phyloP scores from a whole-genome alignment of 768 basidiomycete species.

The Clitopilus passeckerianus region DNA sequence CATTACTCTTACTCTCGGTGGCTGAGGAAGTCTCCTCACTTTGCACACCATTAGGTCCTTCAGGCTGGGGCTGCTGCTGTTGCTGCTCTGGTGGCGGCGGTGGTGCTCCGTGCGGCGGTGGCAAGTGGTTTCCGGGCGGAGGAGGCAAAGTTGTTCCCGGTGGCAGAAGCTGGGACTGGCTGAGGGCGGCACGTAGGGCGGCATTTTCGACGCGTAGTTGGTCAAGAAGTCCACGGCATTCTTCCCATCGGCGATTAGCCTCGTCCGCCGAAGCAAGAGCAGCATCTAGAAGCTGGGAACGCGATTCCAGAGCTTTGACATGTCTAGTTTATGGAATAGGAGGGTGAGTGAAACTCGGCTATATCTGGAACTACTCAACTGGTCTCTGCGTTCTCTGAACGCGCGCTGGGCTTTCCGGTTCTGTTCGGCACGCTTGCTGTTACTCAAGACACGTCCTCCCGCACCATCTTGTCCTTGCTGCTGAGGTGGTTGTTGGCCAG shows the following conservation, averaged over 20 bases:
- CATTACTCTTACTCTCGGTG: background rate
- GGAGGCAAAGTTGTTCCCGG: constrained; percentile 7
- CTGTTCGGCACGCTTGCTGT: constrained; percentile 88
- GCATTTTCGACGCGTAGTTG: constrained; percentile 83
- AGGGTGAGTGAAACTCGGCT: constrained; percentile 8
- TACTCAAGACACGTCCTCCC: constrained; percentile 58
- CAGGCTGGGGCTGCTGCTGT: background rate
- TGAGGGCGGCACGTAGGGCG: constrained; percentile 67
- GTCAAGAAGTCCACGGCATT: constrained; percentile 86
- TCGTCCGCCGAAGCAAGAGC: constrained; percentile 85
- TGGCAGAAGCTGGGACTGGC: constrained; percentile 38
- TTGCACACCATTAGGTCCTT: background rate
- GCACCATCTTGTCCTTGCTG: constrained; percentile 19
- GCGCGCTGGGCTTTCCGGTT: constrained; percentile 93
- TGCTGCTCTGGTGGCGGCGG: constrained; percentile 7
- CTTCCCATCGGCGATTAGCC: constrained; percentile 86
- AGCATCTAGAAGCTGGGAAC: constrained; percentile 80
- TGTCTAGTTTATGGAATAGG: constrained; percentile 42
- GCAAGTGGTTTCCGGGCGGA: constrained; percentile 1
- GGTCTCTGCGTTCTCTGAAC: constrained; percentile 85
- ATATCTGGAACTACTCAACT: constrained; percentile 44
- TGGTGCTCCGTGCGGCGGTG: constrained; percentile 1
- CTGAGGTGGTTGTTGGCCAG: constrained; percentile 22
- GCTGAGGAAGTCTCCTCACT: background rate
- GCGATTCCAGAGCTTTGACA: constrained; percentile 82